Evolutionary conservation across 768 basidiomycete genomes (phyloP), one percentile per base, ranked within the genome.

Genomic region (Psilocybe cyanescens): DNA sequence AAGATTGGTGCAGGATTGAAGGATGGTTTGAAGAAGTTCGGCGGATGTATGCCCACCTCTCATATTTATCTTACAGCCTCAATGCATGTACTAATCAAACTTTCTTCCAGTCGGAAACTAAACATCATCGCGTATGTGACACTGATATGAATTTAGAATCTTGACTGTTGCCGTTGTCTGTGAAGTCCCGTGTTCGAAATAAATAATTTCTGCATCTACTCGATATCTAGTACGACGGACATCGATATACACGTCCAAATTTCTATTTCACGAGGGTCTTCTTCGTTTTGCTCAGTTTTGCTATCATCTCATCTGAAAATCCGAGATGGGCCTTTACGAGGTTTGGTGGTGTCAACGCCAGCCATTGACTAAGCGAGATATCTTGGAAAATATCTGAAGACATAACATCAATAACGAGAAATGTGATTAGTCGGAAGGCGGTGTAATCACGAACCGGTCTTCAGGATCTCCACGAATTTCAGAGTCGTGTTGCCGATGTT

Each of bases 261-360:
- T 44, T 6, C 14, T 16, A 70, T 28, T 59, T 62, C 6, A 85
- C 82, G 12, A 88, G 75, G 30, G 70, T 73, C 37, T 78, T 75
- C 71, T 88, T 86, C n/a, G 76, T 78, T 67, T 77, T 83, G 63
- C 76, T 82, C 45, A 89, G 74, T 8, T 76, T 74, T 3, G 76
- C 70, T 47, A 89, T 81, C 7, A 79, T 76, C 17, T 79, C 81
- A 28, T 85, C 81, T 8, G 82, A 80, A 50, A 89, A 66, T 29
- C 77, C 76, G n/a, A 89, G 80, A 64, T 88, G 84, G 0, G 84
- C 85, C 68, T 86, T 85, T 33, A 89, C 86, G 9, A 89, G 76
- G 28, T 76, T 77, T 2, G 80, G 83, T 4, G 86, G 86, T 0
- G 83, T 85, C 37, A 87, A 70, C 0, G 87, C 85, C n/a, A 88